Evolutionary conservation across 805 yeast species (phyloP).

Genomic region (Brettanomyces anomalus): DNA sequence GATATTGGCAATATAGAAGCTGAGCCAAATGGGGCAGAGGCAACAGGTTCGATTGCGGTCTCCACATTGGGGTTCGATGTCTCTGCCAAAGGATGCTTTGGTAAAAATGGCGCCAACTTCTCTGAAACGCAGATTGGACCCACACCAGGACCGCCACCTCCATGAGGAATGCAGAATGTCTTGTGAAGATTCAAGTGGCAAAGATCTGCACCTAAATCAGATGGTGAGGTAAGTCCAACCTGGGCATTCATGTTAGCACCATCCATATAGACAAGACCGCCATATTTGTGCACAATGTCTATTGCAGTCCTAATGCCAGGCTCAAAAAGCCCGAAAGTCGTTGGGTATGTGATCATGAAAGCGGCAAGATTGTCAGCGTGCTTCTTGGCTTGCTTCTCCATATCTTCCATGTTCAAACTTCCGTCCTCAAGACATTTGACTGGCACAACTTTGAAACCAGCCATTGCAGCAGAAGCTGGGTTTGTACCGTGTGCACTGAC

Average conservation of each 20-base stretch:
- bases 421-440: conserved; percentile 84
- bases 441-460: conserved; percentile 88
- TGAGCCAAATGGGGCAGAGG: conserved; percentile 94
- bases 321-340: conserved; percentile 94
- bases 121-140: conserved; percentile 93
- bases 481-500: conserved; percentile 98
- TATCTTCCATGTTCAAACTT: conserved; percentile 72
- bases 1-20: conserved; percentile 91
- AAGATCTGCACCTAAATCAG: conserved; percentile 96
- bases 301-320: conserved; percentile 83
- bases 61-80: conserved; percentile 32
- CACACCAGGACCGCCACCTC: conserved; percentile 99
- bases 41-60: conserved; percentile 62
- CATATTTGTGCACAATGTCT: conserved; percentile 72
- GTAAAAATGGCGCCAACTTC: conserved; percentile 75
- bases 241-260: conserved; percentile 99
- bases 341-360: conserved; percentile 94
- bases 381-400: conserved; percentile 62
- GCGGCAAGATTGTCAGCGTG: conserved; percentile 72
- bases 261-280: conserved; percentile 95
- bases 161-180: conserved; percentile 96
- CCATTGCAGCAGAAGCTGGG: conserved; percentile 98
- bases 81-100: conserved; percentile 62
- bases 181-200: conserved; percentile 96
- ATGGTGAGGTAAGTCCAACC: conserved; percentile 95